phyloP scores from a whole-genome alignment of 2,329 filamentous ascomycete species.

The Trichoderma lentiforme region DNA sequence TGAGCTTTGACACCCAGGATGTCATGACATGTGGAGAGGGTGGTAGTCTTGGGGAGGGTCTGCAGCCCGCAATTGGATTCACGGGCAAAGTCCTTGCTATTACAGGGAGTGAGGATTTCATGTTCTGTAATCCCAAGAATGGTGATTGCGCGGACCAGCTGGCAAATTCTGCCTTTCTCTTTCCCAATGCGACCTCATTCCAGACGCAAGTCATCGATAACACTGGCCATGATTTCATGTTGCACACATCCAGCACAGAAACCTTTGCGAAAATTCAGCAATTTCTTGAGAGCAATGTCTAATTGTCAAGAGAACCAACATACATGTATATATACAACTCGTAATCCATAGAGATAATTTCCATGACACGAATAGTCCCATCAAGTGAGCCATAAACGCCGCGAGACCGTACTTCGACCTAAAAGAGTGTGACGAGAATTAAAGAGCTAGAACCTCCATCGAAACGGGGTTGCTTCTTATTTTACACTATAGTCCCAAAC shows the following conservation, averaged over 20 bases:
- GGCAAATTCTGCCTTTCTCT: background rate
- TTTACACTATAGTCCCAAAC: background rate
- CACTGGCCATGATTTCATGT: slow-evolving; percentile 4
- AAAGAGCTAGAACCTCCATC: background rate
- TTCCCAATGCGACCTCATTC: background rate
- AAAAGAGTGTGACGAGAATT: background rate
- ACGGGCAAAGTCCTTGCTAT: background rate
- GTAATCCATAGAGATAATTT: background rate
- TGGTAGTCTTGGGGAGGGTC: background rate
- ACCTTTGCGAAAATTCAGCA: background rate
- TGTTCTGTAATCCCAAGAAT: background rate
- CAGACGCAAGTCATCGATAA: background rate
- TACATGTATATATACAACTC: background rate
- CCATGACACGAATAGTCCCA: background rate
- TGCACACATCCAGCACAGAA: background rate
- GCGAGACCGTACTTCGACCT: background rate
- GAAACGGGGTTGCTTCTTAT: background rate
- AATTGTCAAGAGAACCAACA: background rate
- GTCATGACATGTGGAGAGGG: slow-evolving; percentile 8
- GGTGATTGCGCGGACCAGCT: background rate
- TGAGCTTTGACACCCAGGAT: background rate
- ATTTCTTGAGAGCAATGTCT: background rate
- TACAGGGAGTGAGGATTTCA: background rate
- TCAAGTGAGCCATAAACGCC: background rate
- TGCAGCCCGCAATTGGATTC: background rate